These are phyloP conservation scores for Conticribra guillardii DNA, from an alignment of 108 stramenopile species.

Conservation along the genomic window DNA sequence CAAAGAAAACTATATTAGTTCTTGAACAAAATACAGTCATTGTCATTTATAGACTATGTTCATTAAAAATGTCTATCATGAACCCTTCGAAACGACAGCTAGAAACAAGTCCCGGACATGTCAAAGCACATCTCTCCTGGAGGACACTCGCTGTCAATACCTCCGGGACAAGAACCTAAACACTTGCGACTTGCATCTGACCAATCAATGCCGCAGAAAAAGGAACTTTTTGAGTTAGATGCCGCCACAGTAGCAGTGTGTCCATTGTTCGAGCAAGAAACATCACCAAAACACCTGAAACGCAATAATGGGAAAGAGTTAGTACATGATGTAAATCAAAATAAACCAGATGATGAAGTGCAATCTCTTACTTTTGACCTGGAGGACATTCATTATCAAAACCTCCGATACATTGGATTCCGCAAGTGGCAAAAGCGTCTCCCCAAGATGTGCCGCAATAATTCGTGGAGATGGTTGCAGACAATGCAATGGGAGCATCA, in stretches of 20 bases:
- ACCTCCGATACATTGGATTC: not conserved
- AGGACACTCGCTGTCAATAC: slow-evolving; percentile 16
- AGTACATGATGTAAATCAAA: not conserved
- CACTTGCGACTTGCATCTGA: slow-evolving; percentile 13
- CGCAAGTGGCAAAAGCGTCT: not conserved
- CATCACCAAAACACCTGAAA: slow-evolving; percentile 3
- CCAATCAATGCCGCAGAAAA: slow-evolving; percentile 29
- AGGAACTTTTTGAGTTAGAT: not conserved
- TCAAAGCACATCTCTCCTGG: slow-evolving; percentile 19
- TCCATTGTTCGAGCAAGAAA: not conserved
- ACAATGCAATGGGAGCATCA: not conserved
- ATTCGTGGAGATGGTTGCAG: not conserved
- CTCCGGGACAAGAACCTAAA: slow-evolving; percentile 13
- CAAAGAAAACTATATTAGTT: no score
- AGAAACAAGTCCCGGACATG: not conserved
- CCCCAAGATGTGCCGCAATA: not conserved
- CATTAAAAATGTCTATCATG: no score
- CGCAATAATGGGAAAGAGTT: not conserved
- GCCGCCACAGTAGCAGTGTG: not conserved
- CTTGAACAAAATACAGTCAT: no score
- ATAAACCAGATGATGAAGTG: not conserved
- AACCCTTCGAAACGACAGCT: no score
- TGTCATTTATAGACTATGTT: no score
- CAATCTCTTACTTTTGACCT: not conserved
- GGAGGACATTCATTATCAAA: not conserved